Conservation (phyloP, 352 stramenopile species). For the Achlya hypogyna region DNA sequence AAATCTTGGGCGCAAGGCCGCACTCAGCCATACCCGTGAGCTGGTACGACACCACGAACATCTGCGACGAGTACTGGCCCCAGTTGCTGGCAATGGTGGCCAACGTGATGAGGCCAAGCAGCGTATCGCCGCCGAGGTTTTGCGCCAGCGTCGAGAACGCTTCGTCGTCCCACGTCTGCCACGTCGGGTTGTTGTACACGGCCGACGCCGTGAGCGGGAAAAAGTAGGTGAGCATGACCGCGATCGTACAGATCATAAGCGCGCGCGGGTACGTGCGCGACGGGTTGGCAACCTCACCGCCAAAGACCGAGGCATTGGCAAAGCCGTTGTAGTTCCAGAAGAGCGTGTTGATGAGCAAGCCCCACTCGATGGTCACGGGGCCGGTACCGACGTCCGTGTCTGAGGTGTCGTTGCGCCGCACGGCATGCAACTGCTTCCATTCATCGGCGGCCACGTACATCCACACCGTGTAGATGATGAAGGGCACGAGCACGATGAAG, state of each 20-base stretch:
- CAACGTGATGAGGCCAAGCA: slow-evolving; percentile 84
- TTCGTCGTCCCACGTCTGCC: slow-evolving; percentile 84
- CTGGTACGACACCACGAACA: slow-evolving; percentile 89
- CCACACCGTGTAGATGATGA: slow-evolving; percentile 47
- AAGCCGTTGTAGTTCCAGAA: slow-evolving; percentile 96
- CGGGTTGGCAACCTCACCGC: slow-evolving; percentile 83
- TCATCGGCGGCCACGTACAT: slow-evolving; percentile 24
- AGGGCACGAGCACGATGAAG: slow-evolving; percentile 84
- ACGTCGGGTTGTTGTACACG: slow-evolving; percentile 47
- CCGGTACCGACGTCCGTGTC: slow-evolving; percentile 29
- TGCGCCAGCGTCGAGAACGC: slow-evolving; percentile 81
- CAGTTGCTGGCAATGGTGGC: slow-evolving; percentile 84
- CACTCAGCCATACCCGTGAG: slow-evolving; percentile 72
- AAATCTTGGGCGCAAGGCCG: slow-evolving; percentile 73
- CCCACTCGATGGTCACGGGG: slow-evolving; percentile 63
- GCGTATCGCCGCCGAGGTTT: slow-evolving; percentile 70
- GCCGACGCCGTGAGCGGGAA: slow-evolving; percentile 79
- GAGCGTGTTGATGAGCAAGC: slow-evolving; percentile 86
- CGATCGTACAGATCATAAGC: slow-evolving; percentile 63
- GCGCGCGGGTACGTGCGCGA: slow-evolving; percentile 71
- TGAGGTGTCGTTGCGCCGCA: slow-evolving; percentile 31
- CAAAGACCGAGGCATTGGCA: slow-evolving; percentile 85
- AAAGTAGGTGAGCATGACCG: slow-evolving; percentile 78
- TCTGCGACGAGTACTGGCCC: slow-evolving; percentile 88
- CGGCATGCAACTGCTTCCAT: slow-evolving; percentile 30